Evolutionary conservation across 129 eudicot genomes (phyloP), one percentile per base, ranked within the genome.

Genomic region (Flaveria ramosissima): DNA sequence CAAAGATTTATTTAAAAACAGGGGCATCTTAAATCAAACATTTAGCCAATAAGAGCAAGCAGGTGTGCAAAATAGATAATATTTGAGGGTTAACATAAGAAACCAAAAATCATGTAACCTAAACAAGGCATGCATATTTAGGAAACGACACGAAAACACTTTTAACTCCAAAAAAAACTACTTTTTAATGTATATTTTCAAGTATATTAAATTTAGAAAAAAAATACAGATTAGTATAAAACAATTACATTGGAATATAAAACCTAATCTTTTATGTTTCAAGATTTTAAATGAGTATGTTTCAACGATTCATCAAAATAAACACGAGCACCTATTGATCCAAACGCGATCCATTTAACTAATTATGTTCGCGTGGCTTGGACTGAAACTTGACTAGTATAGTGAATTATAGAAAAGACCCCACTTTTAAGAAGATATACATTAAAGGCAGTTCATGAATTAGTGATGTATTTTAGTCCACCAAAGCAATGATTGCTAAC

Each of bases 401-500:
- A 65, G 70, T 15, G 70, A 30, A 63, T 1, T 26, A 55, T 10
- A 55, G 11, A 55, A 21, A 21, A 2, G 36, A 24, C 67, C 67
- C 67, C 64, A 61, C 67, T 6, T 11, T 13, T 24, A 61, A 26
- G 5, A 64, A 13, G 21, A 64, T 48, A 19, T 36, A 76, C 32
- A 26, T 62, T 6, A 43, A 39, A 17, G n/a, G 17, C 46, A 30
- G 0, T 36, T 63, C 21, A 27, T 27, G 45, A 24, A 16, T 27
- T 21, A 17, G 9, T 59, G 10, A 41, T 24, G 41, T 42, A 70
- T 70, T 27, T 51, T 51, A 50, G n/a, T 63, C 55, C 15, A 32
- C 63, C 61, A 70, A 78, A 75, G 36, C 78, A 72, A 79, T 63
- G 68, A 72, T 79, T 51, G 52, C 83, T 19, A 51, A 51, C 78